phyloP scores from a whole-genome alignment of 2,329 filamentous ascomycete genomes.

The Aulographum hederae region DNA sequence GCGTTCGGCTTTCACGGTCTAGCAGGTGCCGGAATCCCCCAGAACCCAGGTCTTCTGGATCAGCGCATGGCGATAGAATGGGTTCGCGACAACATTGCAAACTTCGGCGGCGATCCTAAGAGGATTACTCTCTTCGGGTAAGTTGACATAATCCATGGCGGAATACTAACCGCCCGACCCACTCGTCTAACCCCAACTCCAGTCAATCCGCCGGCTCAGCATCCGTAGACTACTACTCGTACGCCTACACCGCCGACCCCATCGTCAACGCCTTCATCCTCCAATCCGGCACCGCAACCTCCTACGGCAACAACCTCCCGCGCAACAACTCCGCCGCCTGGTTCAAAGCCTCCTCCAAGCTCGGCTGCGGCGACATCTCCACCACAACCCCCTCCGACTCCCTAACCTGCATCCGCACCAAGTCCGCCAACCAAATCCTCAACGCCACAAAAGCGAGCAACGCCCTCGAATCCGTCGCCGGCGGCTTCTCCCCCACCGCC shows the following conservation, averaged over 20 bases:
- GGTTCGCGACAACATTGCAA: constrained; percentile 15
- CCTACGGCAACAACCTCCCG: too few species aligned
- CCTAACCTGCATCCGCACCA: constrained; percentile 1
- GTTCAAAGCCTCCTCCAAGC: constrained; percentile 1
- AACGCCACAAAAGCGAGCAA: neutral
- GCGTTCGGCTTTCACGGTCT: too few species aligned
- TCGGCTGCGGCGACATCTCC: constrained; percentile 1
- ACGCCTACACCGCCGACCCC: constrained; percentile 6
- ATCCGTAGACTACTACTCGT: constrained; percentile 7
- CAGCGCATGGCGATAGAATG: constrained; percentile 21
- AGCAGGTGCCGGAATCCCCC: too few species aligned
- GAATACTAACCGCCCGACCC: too few species aligned
- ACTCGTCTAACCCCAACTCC: too few species aligned
- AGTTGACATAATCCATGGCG: too few species aligned
- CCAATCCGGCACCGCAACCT: neutral
- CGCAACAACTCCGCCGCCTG: neutral
- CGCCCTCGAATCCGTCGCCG: neutral
- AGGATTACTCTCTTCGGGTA: constrained; percentile 9
- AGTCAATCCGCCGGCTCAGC: constrained; percentile 10
- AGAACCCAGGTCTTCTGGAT: constrained; percentile 18
- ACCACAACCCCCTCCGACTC: neutral
- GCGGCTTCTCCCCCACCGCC: constrained; percentile 1
- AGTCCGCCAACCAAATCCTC: neutral
- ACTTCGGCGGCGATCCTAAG: constrained; percentile 8
- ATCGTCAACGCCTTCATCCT: constrained; percentile 4